Conservation (phyloP, 805 yeast species). For the Lipomyces yamanashiensis region DNA sequence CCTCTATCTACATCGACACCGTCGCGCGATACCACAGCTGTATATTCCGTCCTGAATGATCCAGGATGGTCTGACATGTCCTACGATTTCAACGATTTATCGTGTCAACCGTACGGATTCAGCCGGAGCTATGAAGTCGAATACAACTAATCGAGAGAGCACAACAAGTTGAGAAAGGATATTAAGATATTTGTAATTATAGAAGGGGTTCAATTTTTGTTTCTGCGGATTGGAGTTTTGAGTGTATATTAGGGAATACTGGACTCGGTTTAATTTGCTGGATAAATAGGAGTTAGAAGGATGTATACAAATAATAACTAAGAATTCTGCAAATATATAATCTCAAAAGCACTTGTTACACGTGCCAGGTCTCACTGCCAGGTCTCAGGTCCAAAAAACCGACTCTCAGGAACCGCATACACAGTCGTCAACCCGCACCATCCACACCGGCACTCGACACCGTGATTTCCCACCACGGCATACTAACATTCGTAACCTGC, state of each 20-base stretch:
- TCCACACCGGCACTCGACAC: constrained; percentile 40
- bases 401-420: constrained; percentile 37
- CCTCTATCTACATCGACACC: not conserved
- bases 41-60: constrained; percentile 2
- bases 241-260: too few species aligned
- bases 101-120: constrained; percentile 8
- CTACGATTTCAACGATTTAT: constrained; percentile 9
- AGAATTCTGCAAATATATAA: too few species aligned
- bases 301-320: too few species aligned
- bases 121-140: constrained; percentile 1
- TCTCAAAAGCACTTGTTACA: too few species aligned
- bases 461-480: constrained; percentile 73
- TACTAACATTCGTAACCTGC: constrained; percentile 49
- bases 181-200: too few species aligned
- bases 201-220: too few species aligned
- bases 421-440: constrained; percentile 30
- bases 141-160: not conserved
- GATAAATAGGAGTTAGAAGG: too few species aligned
- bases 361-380: constrained; percentile 24
- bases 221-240: too few species aligned
- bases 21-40: not conserved
- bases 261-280: too few species aligned
- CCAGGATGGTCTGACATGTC: constrained; percentile 4
- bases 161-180: too few species aligned
- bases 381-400: constrained; percentile 43